phyloP scores from a whole-genome alignment of 139 green algal species.

The Closterium sp. region DNA sequence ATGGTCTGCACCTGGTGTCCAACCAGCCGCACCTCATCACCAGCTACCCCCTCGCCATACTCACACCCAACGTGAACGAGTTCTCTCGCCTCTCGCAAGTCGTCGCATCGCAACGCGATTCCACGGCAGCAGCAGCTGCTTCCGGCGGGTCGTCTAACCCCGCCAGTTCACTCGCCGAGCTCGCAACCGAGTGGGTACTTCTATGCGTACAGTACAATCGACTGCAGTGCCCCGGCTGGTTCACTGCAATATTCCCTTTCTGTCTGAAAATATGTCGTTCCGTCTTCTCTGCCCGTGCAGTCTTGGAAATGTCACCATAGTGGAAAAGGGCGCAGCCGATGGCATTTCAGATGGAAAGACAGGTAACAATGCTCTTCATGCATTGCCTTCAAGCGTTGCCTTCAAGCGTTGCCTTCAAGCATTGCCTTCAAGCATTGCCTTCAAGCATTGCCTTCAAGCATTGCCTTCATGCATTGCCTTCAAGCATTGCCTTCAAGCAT shows the following conservation, averaged over 20 bases:
- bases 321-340: constrained; percentile 46
- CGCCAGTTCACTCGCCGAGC: background rate
- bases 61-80: constrained; percentile 51
- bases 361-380: constrained; percentile 3
- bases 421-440: background rate
- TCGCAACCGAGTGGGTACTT: background rate
- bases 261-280: background rate
- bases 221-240: background rate
- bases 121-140: background rate
- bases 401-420: no score
- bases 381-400: no score
- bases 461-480: constrained; percentile 1
- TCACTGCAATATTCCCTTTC: background rate
- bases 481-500: no score
- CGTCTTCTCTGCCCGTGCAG: background rate
- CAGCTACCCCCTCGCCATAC: constrained; percentile 37
- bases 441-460: background rate
- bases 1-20: constrained; percentile 40
- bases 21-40: constrained; percentile 19
- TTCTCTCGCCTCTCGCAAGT: background rate
- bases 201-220: background rate
- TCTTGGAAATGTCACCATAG: constrained; percentile 45
- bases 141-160: background rate
- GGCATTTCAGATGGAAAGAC: constrained; percentile 43
- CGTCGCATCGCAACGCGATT: background rate